Percentiles rank a stretch among this genome's conserved stretches.
Evolutionary conservation across 768 basidiomycete species (phyloP).

Genomic region (Rhodosporidiobolus sp.): DNA sequence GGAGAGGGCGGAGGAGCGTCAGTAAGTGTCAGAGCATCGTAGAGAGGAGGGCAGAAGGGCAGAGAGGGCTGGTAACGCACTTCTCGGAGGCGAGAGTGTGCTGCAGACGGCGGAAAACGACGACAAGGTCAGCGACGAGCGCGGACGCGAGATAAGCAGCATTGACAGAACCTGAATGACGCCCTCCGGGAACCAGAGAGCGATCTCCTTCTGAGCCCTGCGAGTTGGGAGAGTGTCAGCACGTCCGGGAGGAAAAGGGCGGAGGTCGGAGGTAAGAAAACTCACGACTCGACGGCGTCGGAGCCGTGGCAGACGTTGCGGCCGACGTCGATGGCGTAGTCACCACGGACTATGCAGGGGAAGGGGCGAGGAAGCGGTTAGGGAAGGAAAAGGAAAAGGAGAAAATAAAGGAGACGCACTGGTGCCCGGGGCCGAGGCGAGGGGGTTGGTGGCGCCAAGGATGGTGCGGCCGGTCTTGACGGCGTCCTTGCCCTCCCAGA

Average conservation of each 20-base stretch:
- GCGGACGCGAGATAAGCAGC: too few relatives aligned
- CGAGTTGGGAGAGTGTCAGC: slow-evolving; percentile 13
- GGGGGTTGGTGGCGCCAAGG: slow-evolving; percentile 78
- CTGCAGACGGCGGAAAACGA: too few relatives aligned
- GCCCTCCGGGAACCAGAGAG: slow-evolving; percentile 91
- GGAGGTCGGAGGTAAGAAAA: not conserved
- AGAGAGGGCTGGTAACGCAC: too few relatives aligned
- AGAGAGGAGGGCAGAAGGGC: too few relatives aligned
- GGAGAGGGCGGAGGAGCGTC: too few relatives aligned
- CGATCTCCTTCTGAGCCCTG: slow-evolving; percentile 75
- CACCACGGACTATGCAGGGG: slow-evolving; percentile 40
- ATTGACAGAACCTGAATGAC: slow-evolving; percentile 52
- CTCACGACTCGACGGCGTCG: slow-evolving; percentile 50
- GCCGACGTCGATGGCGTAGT: slow-evolving; percentile 70
- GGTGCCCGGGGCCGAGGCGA: slow-evolving; percentile 75
- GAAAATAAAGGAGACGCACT: slow-evolving; percentile 19
- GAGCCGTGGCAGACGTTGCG: slow-evolving; percentile 62
- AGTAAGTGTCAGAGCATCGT: too few relatives aligned
- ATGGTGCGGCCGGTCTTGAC: slow-evolving; percentile 49
- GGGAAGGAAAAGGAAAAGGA: not conserved
- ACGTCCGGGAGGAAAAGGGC: not conserved
- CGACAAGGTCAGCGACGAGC: too few relatives aligned
- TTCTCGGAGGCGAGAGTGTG: too few relatives aligned
- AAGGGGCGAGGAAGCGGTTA: not conserved
- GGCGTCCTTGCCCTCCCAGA: slow-evolving; percentile 74